phyloP scores from a whole-genome alignment of 345 rosid genomes.

The Acer negundo region DNA sequence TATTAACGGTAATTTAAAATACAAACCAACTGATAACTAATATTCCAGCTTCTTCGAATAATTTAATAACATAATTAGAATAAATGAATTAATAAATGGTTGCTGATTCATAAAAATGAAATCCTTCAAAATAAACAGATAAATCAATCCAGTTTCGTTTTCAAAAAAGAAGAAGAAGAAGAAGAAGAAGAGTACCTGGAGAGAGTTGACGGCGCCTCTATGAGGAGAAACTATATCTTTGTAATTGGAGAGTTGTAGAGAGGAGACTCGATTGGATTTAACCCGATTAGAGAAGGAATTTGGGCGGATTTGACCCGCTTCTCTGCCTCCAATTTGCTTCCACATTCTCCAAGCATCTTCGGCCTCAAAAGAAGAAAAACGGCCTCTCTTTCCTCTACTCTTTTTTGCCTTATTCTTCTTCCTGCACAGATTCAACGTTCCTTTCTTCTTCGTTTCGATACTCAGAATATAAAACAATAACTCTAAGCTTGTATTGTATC shows the following conservation, averaged over 20 bases:
- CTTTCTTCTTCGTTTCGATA: neutral
- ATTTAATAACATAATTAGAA: neutral
- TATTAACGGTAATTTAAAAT: neutral
- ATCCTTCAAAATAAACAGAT: neutral
- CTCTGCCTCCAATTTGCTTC: conserved; percentile 81
- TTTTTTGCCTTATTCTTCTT: neutral
- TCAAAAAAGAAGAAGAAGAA: neutral
- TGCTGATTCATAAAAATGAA: neutral
- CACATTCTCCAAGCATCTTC: conserved; percentile 89
- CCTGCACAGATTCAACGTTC: neutral
- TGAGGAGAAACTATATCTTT: conserved; percentile 88
- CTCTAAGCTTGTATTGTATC: no score
- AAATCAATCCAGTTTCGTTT: neutral
- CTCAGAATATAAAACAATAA: neutral
- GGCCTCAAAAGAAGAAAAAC: conserved; percentile 23
- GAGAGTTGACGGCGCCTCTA: conserved; percentile 84
- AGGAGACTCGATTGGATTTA: conserved; percentile 56
- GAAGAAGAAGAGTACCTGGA: conserved; percentile 52
- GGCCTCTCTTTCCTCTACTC: neutral
- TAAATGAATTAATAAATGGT: neutral
- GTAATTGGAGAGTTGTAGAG: conserved; percentile 70
- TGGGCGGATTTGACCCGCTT: conserved; percentile 71
- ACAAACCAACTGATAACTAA: neutral
- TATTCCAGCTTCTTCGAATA: neutral
- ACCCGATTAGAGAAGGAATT: conserved; percentile 58